These are phyloP conservation scores for Leishmania amazonensis DNA, from an alignment of 208 protist genomes.

Conservation along the genomic window DNA sequence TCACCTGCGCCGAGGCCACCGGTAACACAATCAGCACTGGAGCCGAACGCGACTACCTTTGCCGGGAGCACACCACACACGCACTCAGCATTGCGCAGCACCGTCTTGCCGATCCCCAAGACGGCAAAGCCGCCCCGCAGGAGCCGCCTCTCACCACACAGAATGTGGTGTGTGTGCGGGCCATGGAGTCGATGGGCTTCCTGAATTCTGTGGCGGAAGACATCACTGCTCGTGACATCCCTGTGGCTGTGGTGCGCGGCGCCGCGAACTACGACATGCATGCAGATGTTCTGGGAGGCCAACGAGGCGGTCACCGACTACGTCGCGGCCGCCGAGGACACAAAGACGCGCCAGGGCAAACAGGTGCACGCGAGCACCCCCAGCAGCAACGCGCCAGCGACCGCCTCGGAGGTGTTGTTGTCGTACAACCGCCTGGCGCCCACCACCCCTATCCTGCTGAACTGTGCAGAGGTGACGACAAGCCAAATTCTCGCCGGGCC, in stretches of 20 bases:
- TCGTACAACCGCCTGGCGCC: conserved; percentile 40
- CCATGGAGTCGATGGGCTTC: conserved; percentile 65
- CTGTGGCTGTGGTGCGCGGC: conserved; percentile 51
- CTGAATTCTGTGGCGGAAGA: conserved; percentile 27
- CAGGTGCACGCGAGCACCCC: neutral
- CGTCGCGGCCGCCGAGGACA: neutral
- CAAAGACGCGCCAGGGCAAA: neutral
- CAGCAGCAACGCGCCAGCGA: neutral
- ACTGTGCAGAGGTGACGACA: conserved; percentile 54
- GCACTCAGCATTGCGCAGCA: conserved; percentile 28
- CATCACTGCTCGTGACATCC: conserved; percentile 27
- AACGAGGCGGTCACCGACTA: conserved; percentile 49
- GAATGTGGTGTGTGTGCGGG: conserved; percentile 60
- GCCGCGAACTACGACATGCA: conserved; percentile 65
- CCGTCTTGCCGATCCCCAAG: neutral
- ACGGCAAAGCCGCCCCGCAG: conserved; percentile 12
- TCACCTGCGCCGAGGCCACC: conserved; percentile 58
- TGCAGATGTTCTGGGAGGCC: conserved; percentile 43
- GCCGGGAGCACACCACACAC: conserved; percentile 57
- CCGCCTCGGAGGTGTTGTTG: conserved; percentile 11
- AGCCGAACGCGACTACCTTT: conserved; percentile 58
- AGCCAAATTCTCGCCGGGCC: conserved; percentile 54
- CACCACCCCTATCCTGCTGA: conserved; percentile 36
- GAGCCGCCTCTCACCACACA: conserved; percentile 23
- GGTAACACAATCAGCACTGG: conserved; percentile 54